Base-by-base conservation (phyloP, 345 rosid species). In the Syzygium aqueum region DNA sequence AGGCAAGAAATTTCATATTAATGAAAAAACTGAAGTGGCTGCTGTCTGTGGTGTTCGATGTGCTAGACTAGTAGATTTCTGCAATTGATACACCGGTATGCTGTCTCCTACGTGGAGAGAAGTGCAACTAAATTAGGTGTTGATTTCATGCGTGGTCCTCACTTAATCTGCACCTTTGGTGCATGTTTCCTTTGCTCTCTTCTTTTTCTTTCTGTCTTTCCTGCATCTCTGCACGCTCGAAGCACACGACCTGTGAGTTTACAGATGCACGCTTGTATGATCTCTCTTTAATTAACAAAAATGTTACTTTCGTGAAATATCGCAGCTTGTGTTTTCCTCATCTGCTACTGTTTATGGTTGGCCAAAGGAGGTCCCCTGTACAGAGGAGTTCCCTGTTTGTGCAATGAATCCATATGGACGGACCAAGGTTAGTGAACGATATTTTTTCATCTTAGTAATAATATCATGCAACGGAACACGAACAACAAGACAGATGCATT, bases 281-380 rank as follows among this genome's bases (percentile, higher is more conserved):
- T 73, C 82, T 73, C 82, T 37, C 49, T 73, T 73, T 22, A 37
- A 73, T 19, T 73, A 73, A 37, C 27, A 49, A 73, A 73, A 33
- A 19, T 21, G 12, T 9, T 7, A 40, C 37, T 37, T 73, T 73
- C 3, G 4, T 46, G 16, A 43, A 87, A 86, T 88, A 28, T 90
- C 67, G 53, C 96, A 98, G 99, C 96, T 98, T 89, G 99, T 98
- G 4, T 98, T 98, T 93, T 98, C 99, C 49, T 98, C 99, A 6
- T 98, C 99, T 37, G 99, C 99, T 51, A 98, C 99, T 87, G 99
- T 98, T 59, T 98, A 98, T 91, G 99, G 99, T 65, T 95, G 97
- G 95, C 99, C 99, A 78, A 94, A 98, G 93, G 94, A 91, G 91
- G 98, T 95, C 61, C 99, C 99, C 11, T 95, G 99, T 87, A 97